Base-by-base conservation (phyloP, 2,329 filamentous ascomycete species). In the Aspergillus unguis region DNA sequence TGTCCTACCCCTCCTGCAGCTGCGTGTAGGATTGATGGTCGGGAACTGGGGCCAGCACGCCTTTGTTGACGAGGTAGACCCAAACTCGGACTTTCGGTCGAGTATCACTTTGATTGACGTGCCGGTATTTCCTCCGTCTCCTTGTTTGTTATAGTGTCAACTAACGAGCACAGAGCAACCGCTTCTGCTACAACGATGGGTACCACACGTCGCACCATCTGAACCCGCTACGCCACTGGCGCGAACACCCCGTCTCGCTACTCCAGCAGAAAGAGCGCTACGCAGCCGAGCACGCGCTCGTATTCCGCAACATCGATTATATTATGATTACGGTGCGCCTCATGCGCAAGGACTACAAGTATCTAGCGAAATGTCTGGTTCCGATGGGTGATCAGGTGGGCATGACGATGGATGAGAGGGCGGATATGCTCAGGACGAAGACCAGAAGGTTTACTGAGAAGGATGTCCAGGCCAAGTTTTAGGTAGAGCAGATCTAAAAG, bases 1-100 rank as follows among this genome's bases (percentile, higher is more conserved):
- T 28, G 62, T 91, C 1, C 65, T 90, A 1, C 88, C 88, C 0
- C 76, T 92, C 23, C 59, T 81, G 2, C 68, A 86, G 29, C 78
- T 92, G 70, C 80, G 88, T 0, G 61, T 89, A 17, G 88, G 84
- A 0, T 69, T 92, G 57, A 92, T 92, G 88, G 78, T 88, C 6
- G 88, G 88, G 1, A 92, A 92, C 65, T 92, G 87, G 87, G 88
- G 87, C 3, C 88, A 92, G 66, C 88, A 92, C 66, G 88, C 88
- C 1, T 85, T 92, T 58, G 87, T 92, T 5, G 88, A 92, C 62
- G 81, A 85, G 23, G 75, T 83, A 9, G 85, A 90, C 59, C 88
- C 88, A 0, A 82, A 88, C 62, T 91, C 87, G 0, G 88, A 92
- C 65, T 92, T 85, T 62, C 79, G 87, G 33, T 90, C 86, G 0